Evolutionary conservation across 768 basidiomycete species (phyloP), one percentile per base, ranked within the genome.

Genomic region (Amyloporia xantha): DNA sequence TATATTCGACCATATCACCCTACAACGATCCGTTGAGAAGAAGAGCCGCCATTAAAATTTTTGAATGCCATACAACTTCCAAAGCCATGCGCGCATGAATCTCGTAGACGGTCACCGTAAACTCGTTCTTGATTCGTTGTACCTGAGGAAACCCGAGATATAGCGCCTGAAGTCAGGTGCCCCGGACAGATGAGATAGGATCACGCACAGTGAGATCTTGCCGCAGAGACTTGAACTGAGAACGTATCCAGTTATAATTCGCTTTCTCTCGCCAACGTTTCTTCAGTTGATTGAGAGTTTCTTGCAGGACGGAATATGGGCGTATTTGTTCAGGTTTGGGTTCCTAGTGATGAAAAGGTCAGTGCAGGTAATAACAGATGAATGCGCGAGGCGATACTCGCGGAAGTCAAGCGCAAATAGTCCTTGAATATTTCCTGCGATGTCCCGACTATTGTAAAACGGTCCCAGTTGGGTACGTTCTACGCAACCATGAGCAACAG

Each of bases 1-100:
- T 98, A 65, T 95, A 98, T 78, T 99, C 96, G 56, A 96, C 93
- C 77, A 99, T 88, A 66, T 99, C 96, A 61, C 76, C 81, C 95
- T 99, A 67, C 49, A 36, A 38, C 41, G 33, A n/a, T 52, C 44
- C 28, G 50, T 47, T 25, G 15, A 21, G 12, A 21, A 42, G 37
- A 50, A 44, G 44, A 44, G 27, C 43, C 41, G 30, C 33, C n/a
- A 52, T 3, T 12, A 51, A 30, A 26, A 7, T n/a, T 47, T 23
- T 36, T 44, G 27, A 50, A 38, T 39, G 52, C 68, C 81, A 50
- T 67, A 92, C 91, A 59, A 81, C 84, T 77, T 94, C 91, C 35
- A 99, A 73, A 38, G 96, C 96, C 74, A 98, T 95, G 27, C 96
- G 83, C 21, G 91, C 96, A 69, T 99, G 96, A 33, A 95, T 96